Percentiles rank a stretch among this genome's conserved stretches.
Evolutionary conservation across 768 basidiomycete species (phyloP).

Genomic region (Scleroderma bovista): DNA sequence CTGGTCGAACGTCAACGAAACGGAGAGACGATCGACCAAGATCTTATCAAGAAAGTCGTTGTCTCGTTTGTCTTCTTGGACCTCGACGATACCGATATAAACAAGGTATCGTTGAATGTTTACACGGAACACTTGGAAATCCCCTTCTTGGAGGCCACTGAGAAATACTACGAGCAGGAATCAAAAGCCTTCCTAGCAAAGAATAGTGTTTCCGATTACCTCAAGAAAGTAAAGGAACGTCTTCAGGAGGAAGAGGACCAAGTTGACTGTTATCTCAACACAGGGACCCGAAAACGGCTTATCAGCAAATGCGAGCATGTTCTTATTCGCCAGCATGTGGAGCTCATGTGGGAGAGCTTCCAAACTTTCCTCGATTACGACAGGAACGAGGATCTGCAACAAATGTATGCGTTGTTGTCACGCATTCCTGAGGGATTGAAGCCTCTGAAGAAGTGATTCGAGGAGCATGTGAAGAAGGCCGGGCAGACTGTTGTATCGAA

Average conservation of each 20-base stretch:
- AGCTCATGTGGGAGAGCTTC: constrained; percentile 90
- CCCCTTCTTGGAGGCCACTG: constrained; percentile 85
- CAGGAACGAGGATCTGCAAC: constrained; percentile 89
- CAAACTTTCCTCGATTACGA: constrained; percentile 86
- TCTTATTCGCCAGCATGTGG: constrained; percentile 81
- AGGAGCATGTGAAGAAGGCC: no score
- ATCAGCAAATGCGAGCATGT: constrained; percentile 85
- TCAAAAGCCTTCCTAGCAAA: no score
- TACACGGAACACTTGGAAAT: constrained; percentile 88
- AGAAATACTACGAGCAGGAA: constrained; percentile 87
- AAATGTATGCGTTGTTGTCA: constrained; percentile 91
- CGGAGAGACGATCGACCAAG: constrained; percentile 90
- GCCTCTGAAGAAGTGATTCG: constrained; percentile 86
- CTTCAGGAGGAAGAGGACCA: constrained; percentile 92
- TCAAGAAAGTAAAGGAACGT: constrained; percentile 91
- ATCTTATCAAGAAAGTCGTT: constrained; percentile 89
- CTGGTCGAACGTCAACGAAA: no score
- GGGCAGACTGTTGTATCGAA: constrained; percentile 74
- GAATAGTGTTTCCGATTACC: constrained; percentile 89
- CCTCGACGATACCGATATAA: constrained; percentile 85
- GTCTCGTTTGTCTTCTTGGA: constrained; percentile 95
- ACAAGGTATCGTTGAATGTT: constrained; percentile 88
- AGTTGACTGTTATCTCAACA: constrained; percentile 90
- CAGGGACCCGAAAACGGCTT: constrained; percentile 79
- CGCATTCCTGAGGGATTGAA: constrained; percentile 89